Base-by-base conservation (phyloP, 1,139 yeast genomes). In the Diutina neorugosa region DNA sequence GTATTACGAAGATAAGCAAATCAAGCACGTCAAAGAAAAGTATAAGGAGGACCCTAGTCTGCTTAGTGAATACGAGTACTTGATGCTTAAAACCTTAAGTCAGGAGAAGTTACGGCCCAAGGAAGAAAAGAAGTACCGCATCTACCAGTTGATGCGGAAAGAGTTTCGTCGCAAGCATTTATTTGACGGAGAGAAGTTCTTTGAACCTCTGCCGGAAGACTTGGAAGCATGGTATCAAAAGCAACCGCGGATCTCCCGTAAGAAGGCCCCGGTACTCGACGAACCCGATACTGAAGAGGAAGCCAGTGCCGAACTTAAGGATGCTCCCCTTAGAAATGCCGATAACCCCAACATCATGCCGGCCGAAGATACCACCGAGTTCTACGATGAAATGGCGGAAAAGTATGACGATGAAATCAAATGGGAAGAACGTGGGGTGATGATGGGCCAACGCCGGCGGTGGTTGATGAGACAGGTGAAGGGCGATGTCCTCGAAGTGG, bases 401-500 rank as follows among this genome's bases (percentile, higher is more conserved):
- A 86, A 80, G 16, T 93, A 93, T 65, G 98, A 94, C 63, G 74
- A 76, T 52, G 91, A 84, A 57, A 86, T 93, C 57, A 82, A 86
- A 61, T 80, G 88, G 76, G 98, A 93, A 71, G 98, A 93, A 64
- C 70, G 83, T 53, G 79, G 88, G 53, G 82, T 94, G 57, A 77
- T 87, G 51, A 81, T 93, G 78, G 95, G 96, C 48, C 76, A 79
- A 59, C 81, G 90, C 69, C 79, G 99, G 61, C 81, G 82, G 60
- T 86, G 95, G 87, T 70, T 89, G 52, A 86, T 87, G 89, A 78
- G 76, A 52, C 86, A 88, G 57, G 78, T 86, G 52, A 69, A 73
- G 56, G 98, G 98, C 31, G 96, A 90, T 64, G 97, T 90, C 1
- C 71, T 93, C 56, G 98, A 94, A 67, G 93, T 91, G 18, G 86